Base-by-base conservation (phyloP, 2,329 filamentous ascomycete species). In the Colletotrichum sp. region DNA sequence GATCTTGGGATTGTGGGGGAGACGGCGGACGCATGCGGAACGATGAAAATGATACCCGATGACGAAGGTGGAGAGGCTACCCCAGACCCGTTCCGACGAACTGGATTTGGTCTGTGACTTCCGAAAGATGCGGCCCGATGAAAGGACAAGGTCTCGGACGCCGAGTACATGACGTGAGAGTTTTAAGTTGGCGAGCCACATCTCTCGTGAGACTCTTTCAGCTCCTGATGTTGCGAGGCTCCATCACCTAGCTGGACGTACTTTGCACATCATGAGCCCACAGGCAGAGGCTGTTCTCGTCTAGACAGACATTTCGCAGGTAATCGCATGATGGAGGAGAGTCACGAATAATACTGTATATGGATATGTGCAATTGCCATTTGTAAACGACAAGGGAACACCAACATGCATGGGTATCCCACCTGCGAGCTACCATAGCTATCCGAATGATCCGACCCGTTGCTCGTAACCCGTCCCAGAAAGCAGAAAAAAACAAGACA, bases 381-480 rank as follows among this genome's bases (percentile, higher is more conserved):
- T 72, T 76, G 36, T 72, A 62, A 69, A 67, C 72, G 76, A 68
- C 68, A 71, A 62, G 68, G 76, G 72, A 72, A 76, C 49, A 76
- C 76, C 68, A 69, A 57, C 18, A 72, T 62, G 52, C 49, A 66
- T 72, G 63, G 65, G 70, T 76, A 71, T 77, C 62, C 76, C 74
- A 74, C 34, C 66, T 71, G 76, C 72, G 69, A 76, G 44, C 74
- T 74, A 70, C 57, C 69, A 62, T 67, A 76, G 69, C 68, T 70
- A 76, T 74, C 74, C 76, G 72, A 73, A 76, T 74, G 66, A 70
- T 49, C 68, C 68, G 44, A 76, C 52, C 76, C 76, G n/a, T 69
- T 73, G 66, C 69, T 77, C 76, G 76, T 77, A 71, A 77, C 59
- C 74, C 74, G 69, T 67, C 69, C 74, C 66, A 71, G 64, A 68